Evolutionary conservation across 371 early-diverging fungal genomes (phyloP), one percentile per base, ranked within the genome.

Genomic region (Syncephalastrum sp.): DNA sequence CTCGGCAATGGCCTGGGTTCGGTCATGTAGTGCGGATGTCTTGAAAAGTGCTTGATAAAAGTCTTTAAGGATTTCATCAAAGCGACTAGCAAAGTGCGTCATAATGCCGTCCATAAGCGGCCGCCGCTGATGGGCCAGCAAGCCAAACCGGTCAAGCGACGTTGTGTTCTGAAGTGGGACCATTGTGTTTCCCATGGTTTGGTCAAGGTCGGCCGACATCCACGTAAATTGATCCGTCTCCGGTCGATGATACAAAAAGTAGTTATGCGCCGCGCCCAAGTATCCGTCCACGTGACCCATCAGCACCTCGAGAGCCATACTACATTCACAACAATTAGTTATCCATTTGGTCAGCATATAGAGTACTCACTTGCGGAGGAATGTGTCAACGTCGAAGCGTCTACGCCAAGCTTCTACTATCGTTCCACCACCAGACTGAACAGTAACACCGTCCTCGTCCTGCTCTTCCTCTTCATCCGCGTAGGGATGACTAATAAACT

Each of bases 381-480:
- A 82, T 21, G 57, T 2, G 19, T 76, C 72, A 3, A 82, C 67
- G 54, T 82, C 70, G 0, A 82, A 51, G 10, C 60, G 61, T 33
- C 63, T 50, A 13, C 74, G 56, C 81, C 81, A 77, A 38, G 64
- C 51, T 15, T 51, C 24, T 13, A 33, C 12, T 5, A 33, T 33
- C 38, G 38, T 33, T 5, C 38, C 38, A 10, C 38, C 38, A 2
- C 38, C 38, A 0, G 38, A 5, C 38, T 33, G 38, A 10, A 33
- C 38, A 8, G 8, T 10, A 8, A 10, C 12, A 1, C 38, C 38
- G 38, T 33, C 49, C 21, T 49, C 23, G 42, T 53, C 50, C 57
- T 54, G 24, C 27, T 58, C 33, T 43, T 57, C 57, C 2, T 16
- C 54, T 17, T 56, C 47, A 47, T 53, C 48, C 51, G 49, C 44